Base-by-base conservation (phyloP, 2,329 filamentous ascomycete species). In the Microthyrium microscopicum region DNA sequence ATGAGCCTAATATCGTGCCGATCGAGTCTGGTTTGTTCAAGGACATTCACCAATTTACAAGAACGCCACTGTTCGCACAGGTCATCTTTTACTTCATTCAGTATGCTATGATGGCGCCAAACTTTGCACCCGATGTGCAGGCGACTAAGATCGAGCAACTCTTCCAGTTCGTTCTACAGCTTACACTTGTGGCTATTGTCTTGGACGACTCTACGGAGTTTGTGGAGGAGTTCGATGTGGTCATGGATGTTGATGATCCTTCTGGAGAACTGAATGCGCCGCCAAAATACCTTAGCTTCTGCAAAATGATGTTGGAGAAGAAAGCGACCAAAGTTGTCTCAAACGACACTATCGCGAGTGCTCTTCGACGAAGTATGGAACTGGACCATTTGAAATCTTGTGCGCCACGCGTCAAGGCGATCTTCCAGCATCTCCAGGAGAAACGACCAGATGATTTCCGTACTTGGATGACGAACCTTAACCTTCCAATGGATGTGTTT, bases 81-180 rank as follows among this genome's bases (percentile, higher is more conserved):
- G 71, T 94, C 40, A 71, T 95, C 31, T 91, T 85, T 55, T 89
- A 91, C 51, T 77, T 81, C 16, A 64, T 98, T 11, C 63, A 84
- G 13, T 95, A 92, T 51, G 73, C 81, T 2, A 59, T 91, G 4
- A 71, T 76, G 20, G 74, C 74, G 16, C 63, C 72, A 35, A 66
- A 68, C 30, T 65, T 72, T 19, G 83, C 79, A 1, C 77, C 82
- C 1, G 71, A 65, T 13, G 76, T 95, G 18, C 81, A 83, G 6
- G 64, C 68, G 8, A 92, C 85, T 2, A 72, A 89, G 34, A 68
- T 94, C 6, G 89, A 98, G 56, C 78, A 82, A 0, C 94, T 92
- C 55, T 58, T 95, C 20, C 87, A 95, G 48, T 79, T 94, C 29
- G 76, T 93, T 2, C 59, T 98, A 20, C 89, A 98, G 52, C 64